phyloP scores from a whole-genome alignment of 2,329 filamentous ascomycete genomes.

The Xylariaceae sp. region DNA sequence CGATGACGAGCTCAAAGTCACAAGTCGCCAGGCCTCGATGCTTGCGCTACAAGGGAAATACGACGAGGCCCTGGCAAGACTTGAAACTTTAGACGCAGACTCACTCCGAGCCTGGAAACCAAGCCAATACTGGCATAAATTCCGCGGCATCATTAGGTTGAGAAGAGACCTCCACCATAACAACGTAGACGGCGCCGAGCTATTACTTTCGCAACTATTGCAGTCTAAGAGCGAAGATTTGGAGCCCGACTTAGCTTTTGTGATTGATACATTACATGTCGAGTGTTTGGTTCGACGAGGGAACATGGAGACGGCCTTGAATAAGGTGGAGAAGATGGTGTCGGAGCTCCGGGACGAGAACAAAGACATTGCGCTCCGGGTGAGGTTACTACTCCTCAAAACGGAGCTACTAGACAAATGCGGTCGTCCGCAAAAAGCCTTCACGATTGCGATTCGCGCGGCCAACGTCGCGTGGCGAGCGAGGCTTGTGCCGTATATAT shows the following conservation, averaged over 20 bases:
- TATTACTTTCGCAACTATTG: constrained; percentile 50
- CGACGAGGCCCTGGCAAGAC: constrained; percentile 59
- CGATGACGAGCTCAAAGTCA: constrained; percentile 76
- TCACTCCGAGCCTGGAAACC: constrained; percentile 71
- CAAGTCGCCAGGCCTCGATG: constrained; percentile 67
- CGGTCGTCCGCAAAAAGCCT: constrained; percentile 69
- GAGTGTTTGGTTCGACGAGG: constrained; percentile 50
- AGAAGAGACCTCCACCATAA: constrained; percentile 59
- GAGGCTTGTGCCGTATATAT: constrained; percentile 66
- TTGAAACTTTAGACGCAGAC: constrained; percentile 60
- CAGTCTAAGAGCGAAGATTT: constrained; percentile 50
- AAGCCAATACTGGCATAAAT: constrained; percentile 69
- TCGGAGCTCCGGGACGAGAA: constrained; percentile 42
- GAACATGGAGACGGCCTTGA: constrained; percentile 47
- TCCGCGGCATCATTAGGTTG: constrained; percentile 64
- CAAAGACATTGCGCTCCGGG: constrained; percentile 60
- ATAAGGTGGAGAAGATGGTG: constrained; percentile 46
- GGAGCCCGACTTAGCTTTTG: constrained; percentile 51
- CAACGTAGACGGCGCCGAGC: constrained; percentile 50
- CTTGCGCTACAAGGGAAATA: constrained; percentile 68
- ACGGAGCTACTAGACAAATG: constrained; percentile 66
- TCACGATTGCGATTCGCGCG: constrained; percentile 74
- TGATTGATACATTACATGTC: constrained; percentile 51
- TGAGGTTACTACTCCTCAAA: constrained; percentile 72
- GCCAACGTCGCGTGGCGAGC: constrained; percentile 70